Conservation (phyloP, 176 grass and related monocot genomes). For the Eremochloa ophiuroides region DNA sequence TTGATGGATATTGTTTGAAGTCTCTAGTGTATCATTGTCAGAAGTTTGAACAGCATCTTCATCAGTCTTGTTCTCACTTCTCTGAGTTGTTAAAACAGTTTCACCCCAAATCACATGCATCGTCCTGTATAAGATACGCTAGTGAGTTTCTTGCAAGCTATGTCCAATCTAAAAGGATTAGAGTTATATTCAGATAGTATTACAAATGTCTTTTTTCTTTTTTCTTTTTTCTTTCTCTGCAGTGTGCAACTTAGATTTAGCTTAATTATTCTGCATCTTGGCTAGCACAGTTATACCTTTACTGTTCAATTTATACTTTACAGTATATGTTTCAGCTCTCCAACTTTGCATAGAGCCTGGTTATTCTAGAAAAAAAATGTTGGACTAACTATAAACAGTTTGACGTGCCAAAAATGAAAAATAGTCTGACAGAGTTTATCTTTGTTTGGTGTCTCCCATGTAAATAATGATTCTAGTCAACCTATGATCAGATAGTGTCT, state of each 20-base stretch:
- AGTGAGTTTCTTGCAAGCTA: slow-evolving; percentile 13
- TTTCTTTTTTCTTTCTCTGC: slow-evolving; percentile 4
- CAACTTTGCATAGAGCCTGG: not conserved
- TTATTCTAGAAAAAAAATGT: not conserved
- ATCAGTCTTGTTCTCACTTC: not conserved
- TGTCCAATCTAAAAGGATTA: slow-evolving; percentile 3
- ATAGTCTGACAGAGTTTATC: not conserved
- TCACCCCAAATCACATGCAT: slow-evolving; percentile 19
- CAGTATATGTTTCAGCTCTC: not conserved
- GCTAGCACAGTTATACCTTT: not conserved
- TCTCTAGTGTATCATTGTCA: slow-evolving; percentile 12
- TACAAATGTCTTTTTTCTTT: not conserved
- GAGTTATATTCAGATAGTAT: not conserved
- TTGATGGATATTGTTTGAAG: slow-evolving; percentile 20
- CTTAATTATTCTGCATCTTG: not conserved
- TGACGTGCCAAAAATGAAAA: not conserved
- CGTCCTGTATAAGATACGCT: slow-evolving; percentile 30
- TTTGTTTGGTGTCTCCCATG: slow-evolving; percentile 7
- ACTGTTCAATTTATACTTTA: not conserved
- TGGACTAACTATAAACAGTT: not conserved
- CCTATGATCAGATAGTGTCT: not conserved
- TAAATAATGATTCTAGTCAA: not conserved
- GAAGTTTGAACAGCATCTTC: slow-evolving; percentile 15
- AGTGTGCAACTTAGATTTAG: slow-evolving; percentile 8
- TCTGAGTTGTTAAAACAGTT: slow-evolving; percentile 14